A percentile compares a stretch with the other conserved stretches of the same genome.
Evolutionary conservation across 805 yeast species (phyloP).

Genomic region (Cyberlindnera bimundalis): DNA sequence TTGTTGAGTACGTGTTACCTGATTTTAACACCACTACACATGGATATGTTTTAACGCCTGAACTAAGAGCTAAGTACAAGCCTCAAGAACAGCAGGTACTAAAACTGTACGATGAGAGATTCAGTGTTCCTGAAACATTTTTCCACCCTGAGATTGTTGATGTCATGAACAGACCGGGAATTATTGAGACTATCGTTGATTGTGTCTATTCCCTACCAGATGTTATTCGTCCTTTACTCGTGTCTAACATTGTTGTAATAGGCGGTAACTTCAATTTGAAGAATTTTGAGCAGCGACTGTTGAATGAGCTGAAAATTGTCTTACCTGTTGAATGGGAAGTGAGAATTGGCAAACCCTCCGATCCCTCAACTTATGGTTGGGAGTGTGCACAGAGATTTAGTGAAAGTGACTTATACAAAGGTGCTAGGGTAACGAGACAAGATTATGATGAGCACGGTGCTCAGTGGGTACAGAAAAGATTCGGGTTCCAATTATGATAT

Average conservation of each 20-base stretch:
- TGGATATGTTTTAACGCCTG: slow-evolving; percentile 59
- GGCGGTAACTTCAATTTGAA: slow-evolving; percentile 82
- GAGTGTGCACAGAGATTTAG: slow-evolving; percentile 44
- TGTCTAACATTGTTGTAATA: slow-evolving; percentile 71
- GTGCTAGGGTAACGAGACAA: slow-evolving; percentile 62
- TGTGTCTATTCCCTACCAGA: slow-evolving; percentile 70
- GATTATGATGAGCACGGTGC: slow-evolving; percentile 86
- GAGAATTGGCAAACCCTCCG: slow-evolving; percentile 36
- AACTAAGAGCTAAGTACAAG: slow-evolving; percentile 25
- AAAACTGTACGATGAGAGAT: slow-evolving; percentile 76
- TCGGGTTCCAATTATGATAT: slow-evolving; percentile 35
- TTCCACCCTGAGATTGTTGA: slow-evolving; percentile 85
- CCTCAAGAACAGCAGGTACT: slow-evolving; percentile 61
- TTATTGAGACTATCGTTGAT: slow-evolving; percentile 67
- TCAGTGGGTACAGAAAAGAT: slow-evolving; percentile 41
- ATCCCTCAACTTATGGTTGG: slow-evolving; percentile 53
- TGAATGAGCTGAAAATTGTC: slow-evolving; percentile 59
- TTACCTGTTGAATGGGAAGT: slow-evolving; percentile 72
- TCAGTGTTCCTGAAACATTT: slow-evolving; percentile 79
- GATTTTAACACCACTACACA: slow-evolving; percentile 76
- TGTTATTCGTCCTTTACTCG: slow-evolving; percentile 66
- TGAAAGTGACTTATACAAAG: slow-evolving; percentile 33
- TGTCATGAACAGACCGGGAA: slow-evolving; percentile 69
- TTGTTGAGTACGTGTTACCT: slow-evolving; percentile 78
- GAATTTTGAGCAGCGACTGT: slow-evolving; percentile 61